Evolutionary conservation across 495 filamentous ascomycete species (phyloP).

Genomic region (Aspergillus nidulans): DNA sequence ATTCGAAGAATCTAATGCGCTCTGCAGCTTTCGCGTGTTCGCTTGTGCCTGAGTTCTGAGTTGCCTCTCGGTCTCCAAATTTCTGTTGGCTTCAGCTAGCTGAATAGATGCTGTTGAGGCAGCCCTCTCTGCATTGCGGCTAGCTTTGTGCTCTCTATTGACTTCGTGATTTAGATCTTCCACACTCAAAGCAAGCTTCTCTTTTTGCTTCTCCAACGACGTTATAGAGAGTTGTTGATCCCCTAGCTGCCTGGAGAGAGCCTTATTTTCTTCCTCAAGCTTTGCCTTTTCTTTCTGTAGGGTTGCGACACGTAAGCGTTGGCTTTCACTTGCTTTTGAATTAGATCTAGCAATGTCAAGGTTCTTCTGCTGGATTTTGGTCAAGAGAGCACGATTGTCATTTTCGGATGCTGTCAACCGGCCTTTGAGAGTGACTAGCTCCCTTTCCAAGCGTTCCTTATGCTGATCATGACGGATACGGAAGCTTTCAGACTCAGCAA

Average conservation of each 20-base stretch:
- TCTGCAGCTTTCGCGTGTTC: conserved; percentile 76
- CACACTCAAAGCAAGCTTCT: conserved; percentile 81
- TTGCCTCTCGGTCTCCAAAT: conserved; percentile 85
- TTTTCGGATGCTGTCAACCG: conserved; percentile 91
- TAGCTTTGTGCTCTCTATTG: conserved; percentile 83
- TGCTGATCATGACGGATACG: conserved; percentile 84
- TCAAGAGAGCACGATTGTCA: conserved; percentile 90
- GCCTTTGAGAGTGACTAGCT: conserved; percentile 89
- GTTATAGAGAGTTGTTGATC: conserved; percentile 82
- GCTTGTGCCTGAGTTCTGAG: conserved; percentile 79
- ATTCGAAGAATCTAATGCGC: conserved; percentile 69
- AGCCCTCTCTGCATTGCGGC: conserved; percentile 83
- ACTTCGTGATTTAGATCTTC: conserved; percentile 96
- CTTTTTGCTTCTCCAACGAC: conserved; percentile 90
- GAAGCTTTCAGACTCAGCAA: conserved; percentile 83
- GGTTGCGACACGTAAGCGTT: conserved; percentile 68
- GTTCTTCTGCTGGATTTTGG: conserved; percentile 97
- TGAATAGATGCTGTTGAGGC: conserved; percentile 80
- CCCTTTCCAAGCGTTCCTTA: conserved; percentile 86
- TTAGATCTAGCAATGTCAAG: conserved; percentile 90
- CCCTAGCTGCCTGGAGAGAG: conserved; percentile 76
- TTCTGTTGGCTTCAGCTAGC: conserved; percentile 82
- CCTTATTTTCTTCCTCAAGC: conserved; percentile 77
- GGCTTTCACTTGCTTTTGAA: conserved; percentile 79
- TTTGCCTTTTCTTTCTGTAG: conserved; percentile 82